These are phyloP conservation scores for Geotrichum klebahnii DNA, from an alignment of 1,139 yeast species.

Conservation along the genomic window DNA sequence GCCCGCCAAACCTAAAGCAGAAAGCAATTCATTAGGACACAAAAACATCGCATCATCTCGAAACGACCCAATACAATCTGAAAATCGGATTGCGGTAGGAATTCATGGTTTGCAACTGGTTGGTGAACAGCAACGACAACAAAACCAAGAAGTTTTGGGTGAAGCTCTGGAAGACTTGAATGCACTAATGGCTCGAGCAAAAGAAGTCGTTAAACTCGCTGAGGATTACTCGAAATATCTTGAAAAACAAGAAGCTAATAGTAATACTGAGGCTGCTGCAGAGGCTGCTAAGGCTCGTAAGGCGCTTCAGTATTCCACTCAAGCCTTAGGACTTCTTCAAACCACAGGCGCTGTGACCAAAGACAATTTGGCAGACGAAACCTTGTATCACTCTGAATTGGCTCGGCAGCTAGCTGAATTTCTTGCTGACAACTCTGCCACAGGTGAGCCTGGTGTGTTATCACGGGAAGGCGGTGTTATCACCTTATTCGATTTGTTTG, in stretches of 20 bases:
- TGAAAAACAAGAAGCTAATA: slow-evolving; percentile 27
- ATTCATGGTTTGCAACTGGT: slow-evolving; percentile 66
- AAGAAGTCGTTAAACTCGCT: slow-evolving; percentile 63
- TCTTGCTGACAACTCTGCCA: slow-evolving; percentile 30
- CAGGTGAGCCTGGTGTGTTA: slow-evolving; percentile 40
- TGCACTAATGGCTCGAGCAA: slow-evolving; percentile 71
- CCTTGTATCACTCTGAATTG: slow-evolving; percentile 46
- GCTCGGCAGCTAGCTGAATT: slow-evolving; percentile 60
- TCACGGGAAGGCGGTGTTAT: slow-evolving; percentile 53
- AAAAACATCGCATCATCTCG: neutral
- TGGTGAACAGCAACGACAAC: slow-evolving; percentile 54
- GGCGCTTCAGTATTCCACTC: slow-evolving; percentile 34
- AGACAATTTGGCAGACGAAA: slow-evolving; percentile 40
- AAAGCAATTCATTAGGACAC: neutral
- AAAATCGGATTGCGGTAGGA: slow-evolving; percentile 41
- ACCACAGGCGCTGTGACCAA: slow-evolving; percentile 34
- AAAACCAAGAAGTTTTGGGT: slow-evolving; percentile 60
- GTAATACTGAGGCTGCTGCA: slow-evolving; percentile 4
- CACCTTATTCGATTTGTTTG: slow-evolving; percentile 58
- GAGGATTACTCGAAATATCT: slow-evolving; percentile 44
- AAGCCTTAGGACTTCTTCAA: slow-evolving; percentile 34
- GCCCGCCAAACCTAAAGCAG: neutral
- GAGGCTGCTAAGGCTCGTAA: slow-evolving; percentile 29
- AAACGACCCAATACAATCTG: neutral
- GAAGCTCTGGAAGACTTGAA: slow-evolving; percentile 74